Percentiles rank a stretch among this genome's conserved stretches.
Evolutionary conservation across 208 protist genomes (phyloP).

Genomic region (Naegleria fowleri): DNA sequence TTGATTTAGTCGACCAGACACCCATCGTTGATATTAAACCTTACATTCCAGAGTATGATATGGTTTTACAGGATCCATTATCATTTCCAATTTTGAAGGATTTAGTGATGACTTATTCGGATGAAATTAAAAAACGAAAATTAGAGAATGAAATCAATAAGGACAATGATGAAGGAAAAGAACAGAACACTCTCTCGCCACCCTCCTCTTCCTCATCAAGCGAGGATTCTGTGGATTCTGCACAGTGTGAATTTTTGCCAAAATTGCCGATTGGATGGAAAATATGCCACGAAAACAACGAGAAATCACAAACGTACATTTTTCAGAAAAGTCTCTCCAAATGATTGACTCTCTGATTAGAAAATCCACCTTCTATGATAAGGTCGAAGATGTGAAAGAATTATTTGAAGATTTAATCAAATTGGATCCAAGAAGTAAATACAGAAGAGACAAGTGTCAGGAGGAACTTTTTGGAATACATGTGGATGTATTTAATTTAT

Average conservation of each 20-base stretch:
- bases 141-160: background rate
- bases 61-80: background rate
- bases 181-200: background rate
- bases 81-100: background rate
- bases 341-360: background rate
- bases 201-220: too few relatives aligned
- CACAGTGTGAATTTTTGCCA: background rate
- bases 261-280: constrained; percentile 4
- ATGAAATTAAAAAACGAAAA: background rate
- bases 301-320: background rate
- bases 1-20: constrained; percentile 56
- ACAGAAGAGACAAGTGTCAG: background rate
- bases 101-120: background rate
- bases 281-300: constrained; percentile 1
- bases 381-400: background rate
- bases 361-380: background rate
- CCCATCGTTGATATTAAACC: constrained; percentile 64
- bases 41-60: constrained; percentile 44
- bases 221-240: background rate
- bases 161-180: too few relatives aligned
- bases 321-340: background rate
- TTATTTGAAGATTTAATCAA: background rate
- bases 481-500: background rate
- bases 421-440: constrained; percentile 1
- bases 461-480: background rate